Evolutionary conservation across 2,329 filamentous ascomycete species (phyloP), one percentile per base, ranked within the genome.

Genomic region (Fusarium kyushuense): DNA sequence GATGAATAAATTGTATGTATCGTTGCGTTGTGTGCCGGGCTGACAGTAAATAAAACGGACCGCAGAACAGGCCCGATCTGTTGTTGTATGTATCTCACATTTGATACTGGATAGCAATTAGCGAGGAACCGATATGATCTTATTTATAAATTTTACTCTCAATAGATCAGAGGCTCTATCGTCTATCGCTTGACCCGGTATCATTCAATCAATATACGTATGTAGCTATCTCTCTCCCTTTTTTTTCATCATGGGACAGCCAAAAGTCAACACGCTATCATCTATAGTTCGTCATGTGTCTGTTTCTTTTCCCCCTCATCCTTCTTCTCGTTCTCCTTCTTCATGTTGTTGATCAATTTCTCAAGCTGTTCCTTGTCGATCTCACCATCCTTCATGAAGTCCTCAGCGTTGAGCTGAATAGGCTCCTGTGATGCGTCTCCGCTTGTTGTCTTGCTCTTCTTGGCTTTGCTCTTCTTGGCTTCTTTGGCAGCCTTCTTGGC

Each of bases 401-500:
- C 83, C 72, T 88, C 81, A 36, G 76, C 75, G 38, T 79, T 78
- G 27, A 82, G 69, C 69, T 86, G 80, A 57, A 83, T 70, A 10
- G 81, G 83, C 70, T 78, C 75, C 40, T 80, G 75, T 23, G 79
- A 70, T 61, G 78, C 47, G 62, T 78, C 74, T 66, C 72, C 69
- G 57, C 74, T 75, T 63, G 77, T 77, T 12, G 76, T 73, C 67
- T 82, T 81, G 62, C 78, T 72, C 67, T 78, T 76, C 75, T 82
- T 81, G 19, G 77, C 69, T 66, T 78, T 76, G 75, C 81, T 81
- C 29, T 81, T 76, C 72, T 81, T 79, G n/a, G 64, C 61, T 21
- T 69, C 68, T 40, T 83, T 83, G 58, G 80, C 77, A 54, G 76
- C 75, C 77, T 86, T 86, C 75, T 83, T 83, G 57, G 81, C 78